Base-by-base conservation (phyloP, 495 filamentous ascomycete species). In the Sordaria brevicollis region DNA sequence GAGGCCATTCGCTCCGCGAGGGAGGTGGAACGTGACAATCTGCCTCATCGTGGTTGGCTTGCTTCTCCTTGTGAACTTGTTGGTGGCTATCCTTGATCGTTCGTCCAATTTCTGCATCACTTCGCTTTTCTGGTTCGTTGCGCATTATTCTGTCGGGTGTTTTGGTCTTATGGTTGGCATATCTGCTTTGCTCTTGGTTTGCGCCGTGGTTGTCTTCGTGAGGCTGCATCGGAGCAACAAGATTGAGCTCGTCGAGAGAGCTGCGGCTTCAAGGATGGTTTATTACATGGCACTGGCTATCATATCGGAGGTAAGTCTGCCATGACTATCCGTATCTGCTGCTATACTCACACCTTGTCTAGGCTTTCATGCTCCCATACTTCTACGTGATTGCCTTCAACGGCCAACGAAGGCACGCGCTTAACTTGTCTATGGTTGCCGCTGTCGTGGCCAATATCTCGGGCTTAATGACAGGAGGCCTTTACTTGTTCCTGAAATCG, bases 41-140 rank as follows among this genome's bases (percentile, higher is more conserved):
- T 83, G 82, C 72, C 71, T 83, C 66, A 69, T 73, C 38, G 74
- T 84, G 35, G 66, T 82, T 62, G 77, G 78, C 31, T 54, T 81
- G 65, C 72, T 82, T 66, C 67, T 78, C 15, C 70, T 83, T 21
- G 72, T 67, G 35, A 83, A 80, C 69, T 82, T 82, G 65, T 77
- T 82, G 36, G 77, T 84, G 35, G 81, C 82, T 49, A 70, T 77
- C 67, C 81, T 83, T 66, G 76, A 83, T 37, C 79, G 74, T 2
- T 75, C 82, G 19, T 73, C 75, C 13, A 76, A 79, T 49, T 75
- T 82, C 41, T 85, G 83, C 72, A 76, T 83, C 62, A 78, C 79
- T 65, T 83, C 83, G 19, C 79, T 85, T 15, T 85, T 85, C 71
- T 85, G 81, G 82, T 84, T 84, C 66, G 79, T 84, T 35, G 76